Evolutionary conservation across 495 filamentous ascomycete genomes (phyloP).

Genomic region (Neurospora sp.): DNA sequence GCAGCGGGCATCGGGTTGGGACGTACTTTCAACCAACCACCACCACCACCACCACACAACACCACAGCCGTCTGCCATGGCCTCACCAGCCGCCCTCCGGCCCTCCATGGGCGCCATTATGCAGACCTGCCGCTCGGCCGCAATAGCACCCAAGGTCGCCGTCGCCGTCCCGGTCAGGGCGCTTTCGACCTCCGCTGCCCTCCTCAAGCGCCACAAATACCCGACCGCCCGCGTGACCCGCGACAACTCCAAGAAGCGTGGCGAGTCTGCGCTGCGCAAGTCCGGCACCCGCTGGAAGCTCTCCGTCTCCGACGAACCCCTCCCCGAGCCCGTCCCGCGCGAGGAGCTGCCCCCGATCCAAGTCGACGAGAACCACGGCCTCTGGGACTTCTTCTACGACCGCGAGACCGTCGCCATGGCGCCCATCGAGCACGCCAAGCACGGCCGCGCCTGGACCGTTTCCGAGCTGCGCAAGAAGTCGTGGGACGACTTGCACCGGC

Average conservation of each 20-base stretch:
- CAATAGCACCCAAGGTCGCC: slow-evolving; percentile 2
- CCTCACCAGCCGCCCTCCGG: slow-evolving; percentile 32
- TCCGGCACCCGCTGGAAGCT: slow-evolving; percentile 65
- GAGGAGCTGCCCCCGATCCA: slow-evolving; percentile 44
- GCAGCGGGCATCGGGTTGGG: not conserved
- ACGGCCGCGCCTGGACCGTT: slow-evolving; percentile 77
- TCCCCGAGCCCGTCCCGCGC: slow-evolving; percentile 68
- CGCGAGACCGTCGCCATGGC: slow-evolving; percentile 51
- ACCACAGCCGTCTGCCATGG: slow-evolving; percentile 20
- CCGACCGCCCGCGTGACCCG: slow-evolving; percentile 31
- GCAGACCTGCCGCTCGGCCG: slow-evolving; percentile 8
- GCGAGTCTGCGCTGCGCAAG: slow-evolving; percentile 67
- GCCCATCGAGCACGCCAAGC: slow-evolving; percentile 54
- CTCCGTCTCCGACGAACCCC: slow-evolving; percentile 55
- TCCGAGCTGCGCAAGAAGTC: slow-evolving; percentile 80
- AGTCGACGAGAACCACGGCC: slow-evolving; percentile 67
- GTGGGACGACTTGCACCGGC: slow-evolving; percentile 83
- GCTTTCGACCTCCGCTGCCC: slow-evolving; percentile 29
- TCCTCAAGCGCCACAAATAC: slow-evolving; percentile 27
- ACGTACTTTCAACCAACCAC: not conserved
- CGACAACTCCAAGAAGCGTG: slow-evolving; percentile 61
- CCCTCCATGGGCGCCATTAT: slow-evolving; percentile 29
- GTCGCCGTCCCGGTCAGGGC: not conserved
- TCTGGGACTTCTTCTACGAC: slow-evolving; percentile 85
- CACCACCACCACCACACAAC: not conserved